Base-by-base conservation (phyloP, 2,329 filamentous ascomycete species). In the Leptographium wingfieldii region DNA sequence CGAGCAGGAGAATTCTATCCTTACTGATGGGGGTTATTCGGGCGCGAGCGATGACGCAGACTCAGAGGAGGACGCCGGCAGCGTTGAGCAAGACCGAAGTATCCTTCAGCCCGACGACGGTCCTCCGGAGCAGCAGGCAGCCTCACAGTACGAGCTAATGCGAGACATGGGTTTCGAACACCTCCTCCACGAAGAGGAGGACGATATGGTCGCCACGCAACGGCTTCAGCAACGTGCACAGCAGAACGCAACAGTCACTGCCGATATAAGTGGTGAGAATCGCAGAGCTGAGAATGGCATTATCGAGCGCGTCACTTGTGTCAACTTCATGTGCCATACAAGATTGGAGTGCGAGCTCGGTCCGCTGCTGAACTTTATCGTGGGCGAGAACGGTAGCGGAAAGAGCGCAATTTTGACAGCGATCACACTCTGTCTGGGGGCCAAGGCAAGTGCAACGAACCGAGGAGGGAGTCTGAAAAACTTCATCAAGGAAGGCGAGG, bases 351-450 rank as follows among this genome's bases (percentile, higher is more conserved):
- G 95, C 62, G 82, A 87, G 60, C 78, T 99, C n/a, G 94, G 94
- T 0, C 94, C 94, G 0, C 77, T 96, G 46, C 95, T 99, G 72
- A 99, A 99, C 73, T 99, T 99, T 73, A 92, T 99, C 63, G 92
- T 96, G 59, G 94, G 94, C 19, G 91, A 96, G 71, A 99, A 99
- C 69, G 94, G 94, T 38, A 97, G 92, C 69, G 94, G 94, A 43
- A 99, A 99, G 76, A 99, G 94, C 71, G 94, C 94, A 3, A 87
- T 97, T 16, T 76, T 99, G 33, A 97, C 94, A 0, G 94, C 91
- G 5, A 83, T 99, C 64, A 96, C 91, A 0, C 79, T 99, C 40
- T 97, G 94, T 68, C 78, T 99, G n/a, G 94, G 94, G 62, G 92
- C 89, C 25, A 97, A 96, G 72, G 92, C 94, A 2, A 90, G 90